Evolutionary conservation across 495 filamentous ascomycete species (phyloP), one percentile per base, ranked within the genome.

Genomic region (Penicillium taxi): DNA sequence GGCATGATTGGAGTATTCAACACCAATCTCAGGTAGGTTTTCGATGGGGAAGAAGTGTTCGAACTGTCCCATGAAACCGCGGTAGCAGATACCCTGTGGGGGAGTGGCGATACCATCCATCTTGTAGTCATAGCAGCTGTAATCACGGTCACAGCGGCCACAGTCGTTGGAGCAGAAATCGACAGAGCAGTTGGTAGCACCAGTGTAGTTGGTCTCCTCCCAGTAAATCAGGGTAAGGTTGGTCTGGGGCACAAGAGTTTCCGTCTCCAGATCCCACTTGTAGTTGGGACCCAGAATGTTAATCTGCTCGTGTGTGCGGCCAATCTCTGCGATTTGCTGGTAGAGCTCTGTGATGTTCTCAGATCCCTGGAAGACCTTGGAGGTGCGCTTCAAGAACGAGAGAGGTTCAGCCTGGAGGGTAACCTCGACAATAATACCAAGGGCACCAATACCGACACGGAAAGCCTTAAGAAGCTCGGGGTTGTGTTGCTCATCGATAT

Each of bases 21-120:
- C 29, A 18, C 27, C 48, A 4, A 34, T 41, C n/a, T 42, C 44
- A 6, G 39, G 37, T 22, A 35, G 26, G 19, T 38, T 13, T 29
- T 52, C 44, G 23, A 47, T 44, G 25, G 48, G 48, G 27, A 52
- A 23, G 37, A 52, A 47, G 37, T 52, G 48, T 34, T 52, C 48
- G 35, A 47, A 37, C 28, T 52, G 29, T 19, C 29, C 44, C n/a
- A 33, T 35, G 41, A 45, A 50, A 6, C 26, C 38, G 15, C 40
- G 41, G 35, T 6, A 30, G 23, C 48, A 52, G 26, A 47, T 32
- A 25, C 48, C 48, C 13, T 32, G 37, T 16, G 37, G 48, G 24
- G 40, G 15, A 12, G 18, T 28, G 19, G 39, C 23, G 30, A 32
- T 21, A 23, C 40, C 43, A 15, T 47, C 36, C 8, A 23, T 41